phyloP scores from a whole-genome alignment of 768 basidiomycete species.

The Jaapia argillacea region DNA sequence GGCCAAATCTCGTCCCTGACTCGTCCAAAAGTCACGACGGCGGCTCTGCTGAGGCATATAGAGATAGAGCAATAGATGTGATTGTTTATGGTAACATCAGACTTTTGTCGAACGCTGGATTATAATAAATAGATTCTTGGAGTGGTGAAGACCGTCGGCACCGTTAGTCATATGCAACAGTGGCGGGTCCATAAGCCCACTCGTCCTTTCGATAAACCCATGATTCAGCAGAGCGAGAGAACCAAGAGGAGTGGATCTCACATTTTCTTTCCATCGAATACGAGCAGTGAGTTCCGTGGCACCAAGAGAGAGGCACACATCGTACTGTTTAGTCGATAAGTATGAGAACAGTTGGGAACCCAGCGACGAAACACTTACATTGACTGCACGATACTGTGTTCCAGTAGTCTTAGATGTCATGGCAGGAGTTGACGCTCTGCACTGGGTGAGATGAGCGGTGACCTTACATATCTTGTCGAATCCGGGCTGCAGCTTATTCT shows the following conservation, averaged over 20 bases:
- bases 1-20: constrained; percentile 1
- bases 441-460: constrained; percentile 4
- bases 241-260: constrained; percentile 1
- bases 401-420: background rate
- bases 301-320: constrained; percentile 10
- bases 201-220: constrained; percentile 2
- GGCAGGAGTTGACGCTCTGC: constrained; percentile 1
- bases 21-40: constrained; percentile 9
- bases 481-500: constrained; percentile 8
- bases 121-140: background rate
- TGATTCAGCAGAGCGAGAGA: background rate
- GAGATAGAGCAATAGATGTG: background rate
- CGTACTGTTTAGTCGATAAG: constrained; percentile 5
- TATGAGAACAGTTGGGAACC: background rate
- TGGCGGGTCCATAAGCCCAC: constrained; percentile 10
- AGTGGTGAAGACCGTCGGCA: background rate
- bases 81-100: too few species aligned
- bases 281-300: constrained; percentile 13
- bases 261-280: constrained; percentile 11
- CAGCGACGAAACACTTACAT: constrained; percentile 1
- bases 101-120: too few species aligned
- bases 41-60: constrained; percentile 8
- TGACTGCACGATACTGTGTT: constrained; percentile 1
- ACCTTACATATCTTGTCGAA: constrained; percentile 10
- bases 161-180: constrained; percentile 10